Percentiles rank a stretch among this genome's conserved stretches.
Evolutionary conservation across 2,329 filamentous ascomycete genomes (phyloP).

Genomic region (Calonectria naviculata): DNA sequence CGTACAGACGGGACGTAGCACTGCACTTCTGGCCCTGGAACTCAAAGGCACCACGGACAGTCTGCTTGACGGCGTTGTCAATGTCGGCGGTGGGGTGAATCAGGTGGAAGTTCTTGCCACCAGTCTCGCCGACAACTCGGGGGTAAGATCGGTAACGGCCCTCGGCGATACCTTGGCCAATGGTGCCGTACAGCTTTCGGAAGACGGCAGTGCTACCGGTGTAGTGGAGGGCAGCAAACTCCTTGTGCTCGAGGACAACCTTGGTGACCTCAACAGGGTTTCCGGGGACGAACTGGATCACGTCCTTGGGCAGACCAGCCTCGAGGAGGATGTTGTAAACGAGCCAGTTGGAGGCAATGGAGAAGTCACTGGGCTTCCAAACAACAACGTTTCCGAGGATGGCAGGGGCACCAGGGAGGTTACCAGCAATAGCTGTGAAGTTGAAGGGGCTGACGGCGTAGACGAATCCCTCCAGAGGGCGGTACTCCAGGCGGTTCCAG

Average conservation of each 20-base stretch:
- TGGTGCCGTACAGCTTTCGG: constrained; percentile 87
- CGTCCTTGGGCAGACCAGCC: constrained; percentile 87
- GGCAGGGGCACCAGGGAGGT: constrained; percentile 84
- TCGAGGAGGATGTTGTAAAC: constrained; percentile 91
- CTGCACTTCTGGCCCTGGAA: constrained; percentile 94
- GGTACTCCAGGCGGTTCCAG: constrained; percentile 93
- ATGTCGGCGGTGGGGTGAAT: constrained; percentile 83
- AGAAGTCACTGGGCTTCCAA: constrained; percentile 95
- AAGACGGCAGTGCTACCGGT: constrained; percentile 94
- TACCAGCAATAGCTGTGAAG: constrained; percentile 94
- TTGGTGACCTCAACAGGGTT: constrained; percentile 87
- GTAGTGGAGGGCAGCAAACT: constrained; percentile 94
- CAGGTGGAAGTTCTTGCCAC: constrained; percentile 94
- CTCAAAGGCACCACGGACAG: constrained; percentile 88
- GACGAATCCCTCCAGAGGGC: constrained; percentile 93
- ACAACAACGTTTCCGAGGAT: constrained; percentile 94
- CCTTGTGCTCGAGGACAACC: constrained; percentile 77
- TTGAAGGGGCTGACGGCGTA: constrained; percentile 97
- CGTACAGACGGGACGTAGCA: constrained; percentile 83
- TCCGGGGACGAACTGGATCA: constrained; percentile 94
- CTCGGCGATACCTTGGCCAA: constrained; percentile 83
- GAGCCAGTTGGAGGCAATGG: constrained; percentile 91
- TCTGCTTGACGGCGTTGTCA: constrained; percentile 82
- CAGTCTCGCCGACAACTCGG: constrained; percentile 89
- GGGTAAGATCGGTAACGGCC: constrained; percentile 88